Conservation (phyloP, 83 land plant species). For the Picea mariana region DNA sequence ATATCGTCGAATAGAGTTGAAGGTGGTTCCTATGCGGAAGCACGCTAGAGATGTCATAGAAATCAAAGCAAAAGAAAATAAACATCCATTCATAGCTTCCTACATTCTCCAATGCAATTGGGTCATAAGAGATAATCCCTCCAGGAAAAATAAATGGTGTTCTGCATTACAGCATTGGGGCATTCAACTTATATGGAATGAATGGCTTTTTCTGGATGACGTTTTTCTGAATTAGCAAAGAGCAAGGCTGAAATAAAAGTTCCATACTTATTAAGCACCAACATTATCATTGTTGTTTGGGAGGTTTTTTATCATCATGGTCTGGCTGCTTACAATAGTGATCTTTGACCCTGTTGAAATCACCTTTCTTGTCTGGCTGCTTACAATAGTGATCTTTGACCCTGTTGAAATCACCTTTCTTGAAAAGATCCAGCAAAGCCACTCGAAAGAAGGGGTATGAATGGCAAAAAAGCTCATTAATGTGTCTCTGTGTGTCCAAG, state of each 20-base stretch:
- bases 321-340: too few relatives aligned
- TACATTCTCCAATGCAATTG: not conserved
- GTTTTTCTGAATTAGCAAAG: not conserved
- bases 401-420: too few relatives aligned
- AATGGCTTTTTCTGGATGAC: not conserved
- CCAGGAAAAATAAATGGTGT: not conserved
- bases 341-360: too few relatives aligned
- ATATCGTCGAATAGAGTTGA: too few relatives aligned
- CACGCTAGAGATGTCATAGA: not conserved
- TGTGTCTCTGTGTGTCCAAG: too few relatives aligned
- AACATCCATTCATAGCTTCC: not conserved
- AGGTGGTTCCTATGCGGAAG: not conserved
- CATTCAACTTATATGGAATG: not conserved
- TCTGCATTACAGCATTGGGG: not conserved
- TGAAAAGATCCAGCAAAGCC: too few relatives aligned
- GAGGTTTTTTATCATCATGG: not conserved
- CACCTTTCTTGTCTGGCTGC: too few relatives aligned
- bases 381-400: too few relatives aligned
- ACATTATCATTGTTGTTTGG: not conserved
- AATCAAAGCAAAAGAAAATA: not conserved
- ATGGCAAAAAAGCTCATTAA: too few relatives aligned
- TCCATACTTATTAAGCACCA: too few relatives aligned
- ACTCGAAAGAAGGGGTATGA: too few relatives aligned
- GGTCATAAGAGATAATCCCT: not conserved
- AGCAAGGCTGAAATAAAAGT: not conserved